Base-by-base conservation (phyloP, 2,329 filamentous ascomycete species). In the Coniochaeta sp. region DNA sequence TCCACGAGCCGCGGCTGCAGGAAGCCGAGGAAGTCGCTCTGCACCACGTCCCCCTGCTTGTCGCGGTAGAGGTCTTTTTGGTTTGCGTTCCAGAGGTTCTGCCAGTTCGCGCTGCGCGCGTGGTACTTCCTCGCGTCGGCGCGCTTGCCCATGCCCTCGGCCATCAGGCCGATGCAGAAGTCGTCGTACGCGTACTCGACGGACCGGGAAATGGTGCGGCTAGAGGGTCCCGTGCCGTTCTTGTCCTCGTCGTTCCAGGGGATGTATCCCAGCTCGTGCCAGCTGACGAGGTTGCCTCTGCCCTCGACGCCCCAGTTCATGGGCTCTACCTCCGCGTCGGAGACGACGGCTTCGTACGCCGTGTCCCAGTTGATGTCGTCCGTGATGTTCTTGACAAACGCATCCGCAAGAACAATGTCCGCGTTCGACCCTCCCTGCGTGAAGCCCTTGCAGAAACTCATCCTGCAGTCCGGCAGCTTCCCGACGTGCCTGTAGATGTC, bases 111-210 rank as follows among this genome's bases (percentile, higher is more conserved):
- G 38, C 83, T 79, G 31, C 85, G 77, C 10, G 65, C 64, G 24
- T 76, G 66, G 59, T 90, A 91, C 60, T 83, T 86, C 50, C 69
- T 67, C 22, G 77, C 76, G 53, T 87, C 85, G 0, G 64, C 66
- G 12, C 56, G 50, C 42, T 77, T 70, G 5, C 79, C 81, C 16
- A 89, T 63, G 0, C 71, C 77, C 10, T 73, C 71, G 2, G 86
- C 85, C 35, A 91, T 74, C 20, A 78, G 69, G 0, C 81, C 78
- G 51, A 89, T 81, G 58, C 82, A 85, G 59, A 85, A 92, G 67
- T 92, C 88, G 57, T 91, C 79, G 66, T 91, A 92, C 0, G 86
- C 83, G 62, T 91, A 92, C 63, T 91, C 88, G 5, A 91, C 81
- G 0, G 86, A 90, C 4, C 88, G 77, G 2, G 83, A 89, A 20